Conservation (phyloP, 106 monocot genomes). For the Narthecium ossifragum region DNA sequence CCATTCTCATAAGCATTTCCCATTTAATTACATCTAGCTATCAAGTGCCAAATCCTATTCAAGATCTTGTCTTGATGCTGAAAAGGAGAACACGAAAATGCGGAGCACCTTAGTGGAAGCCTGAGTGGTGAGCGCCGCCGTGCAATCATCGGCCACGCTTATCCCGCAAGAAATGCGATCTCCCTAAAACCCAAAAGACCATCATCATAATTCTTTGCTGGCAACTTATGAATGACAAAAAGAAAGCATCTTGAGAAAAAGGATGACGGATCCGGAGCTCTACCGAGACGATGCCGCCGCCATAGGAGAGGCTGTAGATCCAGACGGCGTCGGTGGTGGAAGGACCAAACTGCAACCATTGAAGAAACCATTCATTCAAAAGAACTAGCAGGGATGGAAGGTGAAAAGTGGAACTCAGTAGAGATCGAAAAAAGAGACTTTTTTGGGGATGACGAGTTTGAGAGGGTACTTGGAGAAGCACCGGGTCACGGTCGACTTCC, state of each 20-base stretch:
- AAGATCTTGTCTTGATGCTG: too few relatives aligned
- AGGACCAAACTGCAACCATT: slow-evolving; percentile 39
- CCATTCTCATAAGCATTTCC: too few relatives aligned
- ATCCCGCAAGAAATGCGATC: slow-evolving; percentile 48
- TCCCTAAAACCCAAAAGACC: slow-evolving; percentile 36
- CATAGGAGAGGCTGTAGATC: slow-evolving; percentile 90
- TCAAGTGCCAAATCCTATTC: too few relatives aligned
- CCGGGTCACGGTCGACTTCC: slow-evolving; percentile 70
- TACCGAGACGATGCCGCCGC: slow-evolving; percentile 97
- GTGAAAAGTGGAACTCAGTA: not conserved
- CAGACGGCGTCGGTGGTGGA: slow-evolving; percentile 67
- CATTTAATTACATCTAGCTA: too few relatives aligned
- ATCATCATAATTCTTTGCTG: too few relatives aligned
- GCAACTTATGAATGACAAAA: not conserved
- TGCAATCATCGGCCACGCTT: slow-evolving; percentile 64
- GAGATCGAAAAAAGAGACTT: slow-evolving; percentile 33
- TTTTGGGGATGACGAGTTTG: slow-evolving; percentile 81
- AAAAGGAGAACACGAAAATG: too few relatives aligned
- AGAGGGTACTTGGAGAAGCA: slow-evolving; percentile 96
- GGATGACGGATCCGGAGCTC: not conserved
- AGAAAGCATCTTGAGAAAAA: not conserved
- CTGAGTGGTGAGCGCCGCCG: slow-evolving; percentile 79
- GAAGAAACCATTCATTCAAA: not conserved
- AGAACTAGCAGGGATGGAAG: not conserved
- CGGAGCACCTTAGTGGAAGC: slow-evolving; percentile 94